phyloP scores from a whole-genome alignment of 768 basidiomycete genomes.

The Amanita muscaria region DNA sequence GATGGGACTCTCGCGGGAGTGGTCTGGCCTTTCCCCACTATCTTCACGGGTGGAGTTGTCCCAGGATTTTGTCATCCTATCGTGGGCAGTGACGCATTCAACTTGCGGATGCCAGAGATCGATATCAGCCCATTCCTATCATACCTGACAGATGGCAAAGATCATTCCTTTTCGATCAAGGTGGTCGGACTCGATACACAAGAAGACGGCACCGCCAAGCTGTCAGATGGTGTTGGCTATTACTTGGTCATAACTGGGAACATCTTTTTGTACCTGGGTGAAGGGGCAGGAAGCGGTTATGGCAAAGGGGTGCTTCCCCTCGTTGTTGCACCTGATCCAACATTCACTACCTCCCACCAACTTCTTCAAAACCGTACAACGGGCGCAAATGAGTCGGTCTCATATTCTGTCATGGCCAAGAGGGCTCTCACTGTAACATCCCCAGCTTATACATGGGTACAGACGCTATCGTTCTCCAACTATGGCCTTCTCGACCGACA shows the following conservation, averaged over 20 bases:
- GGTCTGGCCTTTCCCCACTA: conserved; percentile 5
- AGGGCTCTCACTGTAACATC: not conserved
- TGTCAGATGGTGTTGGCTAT: not conserved
- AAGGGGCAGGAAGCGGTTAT: not conserved
- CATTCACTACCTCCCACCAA: not conserved
- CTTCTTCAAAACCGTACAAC: conserved; percentile 1
- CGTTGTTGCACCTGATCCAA: not conserved
- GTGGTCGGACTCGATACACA: conserved; percentile 22
- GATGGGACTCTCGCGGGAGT: conserved; percentile 6
- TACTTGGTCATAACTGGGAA: conserved; percentile 1
- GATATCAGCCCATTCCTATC: conserved; percentile 6
- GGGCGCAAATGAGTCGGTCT: not conserved
- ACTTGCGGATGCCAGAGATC: conserved; percentile 2
- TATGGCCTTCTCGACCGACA: not conserved
- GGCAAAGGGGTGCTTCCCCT: not conserved
- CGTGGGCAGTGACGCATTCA: conserved; percentile 2
- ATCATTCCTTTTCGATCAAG: conserved; percentile 66
- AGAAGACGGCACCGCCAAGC: not conserved
- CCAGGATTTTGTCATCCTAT: conserved; percentile 5
- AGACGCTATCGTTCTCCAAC: not conserved
- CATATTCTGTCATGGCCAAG: conserved; percentile 3
- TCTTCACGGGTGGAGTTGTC: conserved; percentile 6
- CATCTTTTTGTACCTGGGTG: conserved; percentile 1
- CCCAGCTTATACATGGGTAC: not conserved
- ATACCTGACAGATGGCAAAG: conserved; percentile 41